These are phyloP conservation scores for Aplosporella prunicola DNA, from an alignment of 2,329 filamentous ascomycete species.

Conservation along the genomic window DNA sequence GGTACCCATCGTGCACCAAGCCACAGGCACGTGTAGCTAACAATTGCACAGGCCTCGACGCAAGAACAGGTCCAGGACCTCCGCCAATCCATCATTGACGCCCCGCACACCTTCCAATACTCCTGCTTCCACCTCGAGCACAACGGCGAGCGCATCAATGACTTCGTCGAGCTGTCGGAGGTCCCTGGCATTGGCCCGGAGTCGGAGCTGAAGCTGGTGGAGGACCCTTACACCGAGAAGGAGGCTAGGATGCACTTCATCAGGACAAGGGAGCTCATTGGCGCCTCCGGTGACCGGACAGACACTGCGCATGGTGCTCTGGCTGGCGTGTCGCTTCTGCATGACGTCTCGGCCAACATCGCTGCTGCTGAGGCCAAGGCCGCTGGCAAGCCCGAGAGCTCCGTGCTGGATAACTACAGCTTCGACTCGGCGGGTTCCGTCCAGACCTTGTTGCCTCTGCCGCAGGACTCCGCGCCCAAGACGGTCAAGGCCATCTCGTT, in stretches of 20 bases:
- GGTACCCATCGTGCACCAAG: slow-evolving; percentile 13
- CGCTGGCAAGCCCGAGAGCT: slow-evolving; percentile 20
- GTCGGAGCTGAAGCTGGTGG: slow-evolving; percentile 70
- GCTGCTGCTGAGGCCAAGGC: slow-evolving; percentile 43
- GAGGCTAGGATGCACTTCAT: slow-evolving; percentile 93
- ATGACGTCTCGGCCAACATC: slow-evolving; percentile 63
- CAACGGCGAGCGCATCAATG: slow-evolving; percentile 81
- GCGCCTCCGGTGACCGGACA: slow-evolving; percentile 78
- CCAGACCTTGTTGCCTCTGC: slow-evolving; percentile 58
- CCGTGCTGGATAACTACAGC: slow-evolving; percentile 58
- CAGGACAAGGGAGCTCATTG: slow-evolving; percentile 83
- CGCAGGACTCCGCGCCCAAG: slow-evolving; percentile 64
- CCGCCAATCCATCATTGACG: slow-evolving; percentile 90
- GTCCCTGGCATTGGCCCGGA: slow-evolving; percentile 68
- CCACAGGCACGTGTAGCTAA: slow-evolving; percentile 18
- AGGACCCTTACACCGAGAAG: slow-evolving; percentile 97
- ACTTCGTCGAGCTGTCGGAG: slow-evolving; percentile 87
- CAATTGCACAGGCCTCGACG: slow-evolving; percentile 59
- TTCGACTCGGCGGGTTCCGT: slow-evolving; percentile 61
- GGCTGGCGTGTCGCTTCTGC: slow-evolving; percentile 76
- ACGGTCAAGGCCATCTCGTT: slow-evolving; percentile 82
- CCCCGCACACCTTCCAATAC: slow-evolving; percentile 88
- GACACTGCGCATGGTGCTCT: slow-evolving; percentile 80
- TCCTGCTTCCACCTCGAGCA: slow-evolving; percentile 98
- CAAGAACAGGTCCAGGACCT: slow-evolving; percentile 97